These are phyloP conservation scores for Pyricularia sp. DNA, from an alignment of 2,329 filamentous ascomycete genomes.

Conservation along the genomic window DNA sequence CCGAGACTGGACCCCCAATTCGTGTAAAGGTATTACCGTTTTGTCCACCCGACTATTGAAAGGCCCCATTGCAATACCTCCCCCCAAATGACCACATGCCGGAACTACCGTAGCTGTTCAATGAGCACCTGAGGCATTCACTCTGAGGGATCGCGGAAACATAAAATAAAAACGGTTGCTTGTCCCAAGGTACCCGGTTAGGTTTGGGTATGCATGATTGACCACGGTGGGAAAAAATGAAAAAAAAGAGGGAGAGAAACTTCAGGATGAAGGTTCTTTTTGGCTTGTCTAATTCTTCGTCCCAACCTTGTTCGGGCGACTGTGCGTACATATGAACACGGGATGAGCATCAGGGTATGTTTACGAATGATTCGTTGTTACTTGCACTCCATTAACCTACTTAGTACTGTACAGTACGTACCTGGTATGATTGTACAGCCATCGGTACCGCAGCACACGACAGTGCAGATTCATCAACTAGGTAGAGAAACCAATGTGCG, in stretches of 20 bases:
- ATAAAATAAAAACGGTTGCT: not conserved
- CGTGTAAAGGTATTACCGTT: not conserved
- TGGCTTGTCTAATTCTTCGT: constrained; percentile 1
- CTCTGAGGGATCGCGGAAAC: not conserved
- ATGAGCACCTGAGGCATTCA: not conserved
- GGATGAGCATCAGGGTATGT: not conserved
- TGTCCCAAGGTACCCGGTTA: not conserved
- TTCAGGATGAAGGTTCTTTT: not conserved
- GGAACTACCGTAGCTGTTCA: not conserved
- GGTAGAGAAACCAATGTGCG: too few species aligned
- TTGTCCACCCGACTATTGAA: not conserved
- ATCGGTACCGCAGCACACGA: not conserved
- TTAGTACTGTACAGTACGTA: not conserved
- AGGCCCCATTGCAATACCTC: not conserved
- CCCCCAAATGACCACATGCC: not conserved
- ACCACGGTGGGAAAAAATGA: not conserved
- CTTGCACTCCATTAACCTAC: not conserved
- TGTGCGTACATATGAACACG: not conserved
- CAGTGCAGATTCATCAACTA: not conserved
- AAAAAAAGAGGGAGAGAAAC: not conserved
- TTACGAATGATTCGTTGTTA: not conserved
- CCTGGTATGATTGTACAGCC: not conserved
- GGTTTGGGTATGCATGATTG: not conserved
- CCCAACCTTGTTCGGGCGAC: not conserved
- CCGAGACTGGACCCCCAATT: not conserved